Percentiles rank a stretch among this genome's conserved stretches.
phyloP scores from a whole-genome alignment of 805 yeast species.

The Starmera amethionina region DNA sequence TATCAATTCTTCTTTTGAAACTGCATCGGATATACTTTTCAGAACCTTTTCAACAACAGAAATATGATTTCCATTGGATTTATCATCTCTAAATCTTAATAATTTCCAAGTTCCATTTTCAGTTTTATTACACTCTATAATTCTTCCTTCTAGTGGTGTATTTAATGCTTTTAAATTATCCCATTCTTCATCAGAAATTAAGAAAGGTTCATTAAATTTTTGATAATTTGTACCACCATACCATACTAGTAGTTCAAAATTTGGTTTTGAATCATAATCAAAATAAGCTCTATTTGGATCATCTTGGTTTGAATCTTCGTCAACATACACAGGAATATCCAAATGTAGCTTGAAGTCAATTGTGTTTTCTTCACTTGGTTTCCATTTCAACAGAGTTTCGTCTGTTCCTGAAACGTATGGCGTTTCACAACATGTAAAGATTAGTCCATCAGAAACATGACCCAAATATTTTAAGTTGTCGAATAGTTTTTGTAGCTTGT shows the following conservation, averaged over 20 bases:
- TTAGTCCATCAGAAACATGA: slow-evolving; percentile 89
- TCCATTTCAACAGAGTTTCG: slow-evolving; percentile 83
- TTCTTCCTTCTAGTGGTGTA: slow-evolving; percentile 83
- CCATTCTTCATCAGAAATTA: slow-evolving; percentile 70
- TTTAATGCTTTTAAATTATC: slow-evolving; percentile 51
- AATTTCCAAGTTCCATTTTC: slow-evolving; percentile 61
- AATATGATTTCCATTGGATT: slow-evolving; percentile 76
- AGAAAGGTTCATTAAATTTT: slow-evolving; percentile 50
- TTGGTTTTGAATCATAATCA: slow-evolving; percentile 77
- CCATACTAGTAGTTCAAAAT: slow-evolving; percentile 65
- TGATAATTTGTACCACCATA: slow-evolving; percentile 56
- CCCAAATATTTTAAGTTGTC: slow-evolving; percentile 61
- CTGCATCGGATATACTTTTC: slow-evolving; percentile 79
- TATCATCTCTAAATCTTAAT: slow-evolving; percentile 89
- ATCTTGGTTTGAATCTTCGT: slow-evolving; percentile 46
- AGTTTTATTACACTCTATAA: slow-evolving; percentile 75
- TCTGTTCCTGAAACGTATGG: slow-evolving; percentile 90
- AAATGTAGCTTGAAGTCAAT: slow-evolving; percentile 74
- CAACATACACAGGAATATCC: slow-evolving; percentile 47
- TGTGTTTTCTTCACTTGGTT: slow-evolving; percentile 92
- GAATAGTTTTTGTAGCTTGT: slow-evolving; percentile 67
- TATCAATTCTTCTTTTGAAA: slow-evolving; percentile 65
- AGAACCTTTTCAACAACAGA: slow-evolving; percentile 75
- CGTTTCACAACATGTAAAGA: slow-evolving; percentile 83
- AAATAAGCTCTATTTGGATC: slow-evolving; percentile 66